Base-by-base conservation (phyloP, 306 rosid genomes). In the Prunus salicina region DNA sequence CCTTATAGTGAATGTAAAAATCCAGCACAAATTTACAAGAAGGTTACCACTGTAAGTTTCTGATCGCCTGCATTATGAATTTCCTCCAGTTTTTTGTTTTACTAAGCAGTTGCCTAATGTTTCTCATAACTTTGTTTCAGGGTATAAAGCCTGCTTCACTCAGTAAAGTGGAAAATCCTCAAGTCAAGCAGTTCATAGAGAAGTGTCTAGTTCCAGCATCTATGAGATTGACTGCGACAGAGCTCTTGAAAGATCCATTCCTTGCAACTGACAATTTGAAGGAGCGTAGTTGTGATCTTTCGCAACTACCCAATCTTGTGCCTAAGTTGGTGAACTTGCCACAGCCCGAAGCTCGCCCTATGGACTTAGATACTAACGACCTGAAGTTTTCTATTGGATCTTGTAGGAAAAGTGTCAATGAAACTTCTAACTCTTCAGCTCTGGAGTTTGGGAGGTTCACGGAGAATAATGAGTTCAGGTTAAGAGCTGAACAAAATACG, bases 1-100 rank as follows among this genome's bases (percentile, higher is more conserved):
- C 98, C 98, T 4, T 95, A 92, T 45, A 86, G 83, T 50, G 98
- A 95, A 80, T 95, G 98, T 82, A 92, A 78, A 82, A 95, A 95
- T 89, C 86, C 93, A 0, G 96, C 96, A 3, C 98, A 95, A 82
- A 95, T 92, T 83, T 95, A 79, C 76, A 95, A 84, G 89, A 95
- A 95, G 80, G 98, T 92, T 76, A 87, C 96, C 73, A 84, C 91
- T 43, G 98, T 95, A 88, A 88, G 98, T 88, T 67, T 67, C 73
- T 69, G 64, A 68, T 15, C 25, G 16, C 47, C 16, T 30, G 47
- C 32, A 10, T 66, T 50, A 66, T 24, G 13, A 30, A n/a, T 63
- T 34, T 13, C 67, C 6, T 30, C 57, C 20, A 46, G 5, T 62
- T 7, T 9, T 27, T 71, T 22, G n/a, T 79, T 73, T 80, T 69